Evolutionary conservation across 2,329 filamentous ascomycete genomes (phyloP), one percentile per base, ranked within the genome.

Genomic region (Colletotrichum sp.): DNA sequence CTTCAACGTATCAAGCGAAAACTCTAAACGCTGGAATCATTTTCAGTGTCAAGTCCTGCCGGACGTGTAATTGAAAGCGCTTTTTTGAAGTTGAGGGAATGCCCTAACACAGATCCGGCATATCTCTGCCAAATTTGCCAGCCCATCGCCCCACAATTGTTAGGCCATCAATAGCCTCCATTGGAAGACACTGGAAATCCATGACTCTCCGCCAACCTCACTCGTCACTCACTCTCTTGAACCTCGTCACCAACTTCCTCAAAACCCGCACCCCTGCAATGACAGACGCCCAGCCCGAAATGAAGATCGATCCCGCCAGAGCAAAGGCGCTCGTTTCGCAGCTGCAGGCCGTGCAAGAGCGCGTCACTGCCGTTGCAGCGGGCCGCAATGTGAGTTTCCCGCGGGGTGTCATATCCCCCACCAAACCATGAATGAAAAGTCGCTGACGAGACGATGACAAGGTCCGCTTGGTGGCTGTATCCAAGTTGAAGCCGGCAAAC

Each of bases 401-500:
- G 55, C 21, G 55, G 55, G 26, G 8, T 16, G 21, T 59, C 55
- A 59, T 28, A 28, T 8, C 6, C 30, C 28, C 59, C 10, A 3
- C 59, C 59, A 32, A 24, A 63, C 12, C 18, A 21, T 1, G 3
- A 21, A 34, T 34, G n/a, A 34, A 36, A 21, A 18, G 28, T 24
- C 28, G n/a, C 36, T 34, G 67, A 77, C 72, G n/a, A 67, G 34
- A 65, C 18, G 24, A 64, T 7, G 34, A 30, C 26, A 65, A 95
- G 93, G 91, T 96, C 78, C 93, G 97, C 63, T 90, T 99, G 52
- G 96, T 99, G 57, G 96, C 97, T 32, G 97, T 99, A 66, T 98
- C 96, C 55, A 99, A 99, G 86, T 90, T 98, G 79, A 99, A 99
- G 87, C 96, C 97, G 16, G 95, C 93, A 75, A 95, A 95, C 81